Evolutionary conservation across 805 yeast genomes (phyloP).

Genomic region (Saccharomycopsis olivae): DNA sequence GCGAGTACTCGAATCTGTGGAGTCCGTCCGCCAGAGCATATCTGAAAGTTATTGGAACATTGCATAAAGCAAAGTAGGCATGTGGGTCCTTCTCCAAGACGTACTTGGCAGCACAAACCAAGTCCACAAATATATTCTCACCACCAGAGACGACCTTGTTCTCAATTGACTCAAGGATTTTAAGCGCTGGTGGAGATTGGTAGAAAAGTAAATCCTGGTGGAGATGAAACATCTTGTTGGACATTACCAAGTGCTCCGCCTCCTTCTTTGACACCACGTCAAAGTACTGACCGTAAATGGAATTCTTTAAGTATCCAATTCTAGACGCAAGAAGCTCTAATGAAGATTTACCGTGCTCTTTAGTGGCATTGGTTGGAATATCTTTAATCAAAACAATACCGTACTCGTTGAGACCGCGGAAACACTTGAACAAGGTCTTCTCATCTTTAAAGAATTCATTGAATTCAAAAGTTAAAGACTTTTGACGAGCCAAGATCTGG

Average conservation of each 20-base stretch:
- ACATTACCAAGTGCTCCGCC: slow-evolving; percentile 63
- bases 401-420: slow-evolving; percentile 12
- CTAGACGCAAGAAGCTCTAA: slow-evolving; percentile 38
- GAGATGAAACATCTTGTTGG: slow-evolving; percentile 51
- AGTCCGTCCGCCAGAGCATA: slow-evolving; percentile 40
- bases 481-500: neutral
- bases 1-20: slow-evolving; percentile 49
- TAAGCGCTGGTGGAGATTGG: slow-evolving; percentile 76
- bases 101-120: slow-evolving; percentile 50
- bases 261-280: slow-evolving; percentile 45
- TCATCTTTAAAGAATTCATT: slow-evolving; percentile 10
- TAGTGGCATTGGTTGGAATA: slow-evolving; percentile 13
- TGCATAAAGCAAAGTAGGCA: slow-evolving; percentile 52
- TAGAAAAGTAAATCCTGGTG: slow-evolving; percentile 73
- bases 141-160: slow-evolving; percentile 44
- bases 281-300: slow-evolving; percentile 64
- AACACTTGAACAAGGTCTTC: slow-evolving; percentile 8
- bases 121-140: slow-evolving; percentile 59
- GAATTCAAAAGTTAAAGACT: slow-evolving; percentile 1
- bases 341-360: slow-evolving; percentile 20
- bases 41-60: slow-evolving; percentile 59
- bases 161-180: slow-evolving; percentile 49
- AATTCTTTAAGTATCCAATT: slow-evolving; percentile 58
- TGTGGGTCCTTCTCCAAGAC: slow-evolving; percentile 46
- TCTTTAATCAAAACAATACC: slow-evolving; percentile 13